These are phyloP conservation scores for Barnettozyma hawaiiensis DNA, from an alignment of 1,139 yeast species.

Conservation along the genomic window DNA sequence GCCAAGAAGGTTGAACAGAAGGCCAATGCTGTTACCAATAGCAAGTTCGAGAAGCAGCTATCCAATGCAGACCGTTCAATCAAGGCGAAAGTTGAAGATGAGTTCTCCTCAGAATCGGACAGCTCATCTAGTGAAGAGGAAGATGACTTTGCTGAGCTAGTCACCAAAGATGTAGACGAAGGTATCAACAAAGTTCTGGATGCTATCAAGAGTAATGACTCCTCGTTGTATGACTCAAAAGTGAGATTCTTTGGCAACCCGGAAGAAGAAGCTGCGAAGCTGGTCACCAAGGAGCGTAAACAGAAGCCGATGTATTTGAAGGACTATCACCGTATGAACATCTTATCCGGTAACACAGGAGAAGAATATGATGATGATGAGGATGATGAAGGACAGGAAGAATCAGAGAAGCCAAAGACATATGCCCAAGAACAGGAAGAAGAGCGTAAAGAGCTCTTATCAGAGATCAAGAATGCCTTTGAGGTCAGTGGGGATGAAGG, in stretches of 20 bases:
- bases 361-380: too few species aligned
- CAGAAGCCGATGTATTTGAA: constrained; percentile 83
- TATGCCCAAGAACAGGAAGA: constrained; percentile 71
- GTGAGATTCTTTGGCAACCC: constrained; percentile 69
- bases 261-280: constrained; percentile 33
- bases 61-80: constrained; percentile 14
- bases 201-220: constrained; percentile 66
- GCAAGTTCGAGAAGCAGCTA: constrained; percentile 19
- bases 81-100: constrained; percentile 22
- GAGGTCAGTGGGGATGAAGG: constrained; percentile 38
- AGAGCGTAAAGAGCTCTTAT: constrained; percentile 63
- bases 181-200: constrained; percentile 69
- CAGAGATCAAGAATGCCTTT: constrained; percentile 70
- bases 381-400: constrained; percentile 42
- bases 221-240: constrained; percentile 56
- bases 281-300: constrained; percentile 28
- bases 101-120: constrained; percentile 26
- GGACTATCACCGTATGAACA: constrained; percentile 84
- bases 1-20: constrained; percentile 72
- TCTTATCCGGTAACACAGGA: constrained; percentile 56
- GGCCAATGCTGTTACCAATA: constrained; percentile 27
- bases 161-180: constrained; percentile 79
- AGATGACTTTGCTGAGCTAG: constrained; percentile 85
- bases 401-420: constrained; percentile 34
- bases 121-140: constrained; percentile 58